A percentile compares a stretch with the other conserved stretches of the same genome.
Evolutionary conservation across 2,329 filamentous ascomycete genomes (phyloP).

Genomic region (Rhytidhysteron rufulum): DNA sequence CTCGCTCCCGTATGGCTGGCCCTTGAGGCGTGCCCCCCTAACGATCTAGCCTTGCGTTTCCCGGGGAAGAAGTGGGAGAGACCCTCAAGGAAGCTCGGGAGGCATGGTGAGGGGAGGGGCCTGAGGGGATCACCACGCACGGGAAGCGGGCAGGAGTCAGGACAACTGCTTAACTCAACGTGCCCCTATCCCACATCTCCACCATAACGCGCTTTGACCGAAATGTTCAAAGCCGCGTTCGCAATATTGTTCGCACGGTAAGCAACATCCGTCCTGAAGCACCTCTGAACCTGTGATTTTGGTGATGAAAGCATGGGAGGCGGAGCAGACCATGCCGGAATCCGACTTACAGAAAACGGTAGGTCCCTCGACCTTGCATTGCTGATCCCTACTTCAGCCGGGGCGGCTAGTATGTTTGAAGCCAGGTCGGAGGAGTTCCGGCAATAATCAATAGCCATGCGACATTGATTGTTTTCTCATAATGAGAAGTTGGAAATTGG

Average conservation of each 20-base stretch:
- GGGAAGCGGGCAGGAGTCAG: conserved; percentile 5
- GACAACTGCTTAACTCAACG: background rate
- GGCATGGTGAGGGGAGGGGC: conserved; percentile 7
- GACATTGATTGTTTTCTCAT: background rate
- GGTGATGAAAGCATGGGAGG: background rate
- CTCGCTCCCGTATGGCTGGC: too few species aligned
- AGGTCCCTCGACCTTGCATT: conserved; percentile 1
- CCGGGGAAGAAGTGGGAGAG: conserved; percentile 4
- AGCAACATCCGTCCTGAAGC: background rate
- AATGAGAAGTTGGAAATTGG: background rate
- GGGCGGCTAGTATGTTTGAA: conserved; percentile 2
- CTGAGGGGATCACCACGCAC: conserved; percentile 8
- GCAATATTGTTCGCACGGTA: background rate
- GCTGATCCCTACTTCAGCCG: conserved; percentile 3
- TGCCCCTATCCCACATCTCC: conserved; percentile 3
- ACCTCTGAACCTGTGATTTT: background rate
- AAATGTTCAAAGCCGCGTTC: too few species aligned
- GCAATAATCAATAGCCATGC: conserved; percentile 1
- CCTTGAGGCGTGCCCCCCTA: too few species aligned
- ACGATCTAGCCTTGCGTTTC: background rate
- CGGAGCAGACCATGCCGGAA: background rate
- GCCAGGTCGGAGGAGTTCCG: background rate
- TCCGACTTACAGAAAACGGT: conserved; percentile 1
- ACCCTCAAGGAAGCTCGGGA: conserved; percentile 13
- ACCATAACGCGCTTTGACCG: conserved; percentile 5